A percentile compares a stretch with the other conserved stretches of the same genome.
These are phyloP conservation scores for Cutaneotrichosporon daszewskae DNA, from an alignment of 1,284 basidiomycete genomes.

Conservation along the genomic window DNA sequence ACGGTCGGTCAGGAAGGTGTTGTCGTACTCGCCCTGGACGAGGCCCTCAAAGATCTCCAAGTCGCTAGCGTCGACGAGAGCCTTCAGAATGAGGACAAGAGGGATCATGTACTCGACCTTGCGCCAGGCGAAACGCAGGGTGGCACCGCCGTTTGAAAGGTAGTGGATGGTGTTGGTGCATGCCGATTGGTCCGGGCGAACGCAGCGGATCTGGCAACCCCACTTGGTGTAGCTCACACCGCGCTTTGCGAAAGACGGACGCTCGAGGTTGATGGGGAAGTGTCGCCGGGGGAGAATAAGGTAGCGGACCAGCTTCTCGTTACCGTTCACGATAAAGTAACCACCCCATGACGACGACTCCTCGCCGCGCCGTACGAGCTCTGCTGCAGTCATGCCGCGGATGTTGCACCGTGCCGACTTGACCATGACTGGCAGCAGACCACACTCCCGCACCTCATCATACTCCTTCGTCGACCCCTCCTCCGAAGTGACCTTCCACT, in stretches of 20 bases:
- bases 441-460: constrained; percentile 78
- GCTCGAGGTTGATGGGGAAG: constrained; percentile 65
- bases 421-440: constrained; percentile 93
- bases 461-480: constrained; percentile 51
- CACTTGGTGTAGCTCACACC: constrained; percentile 92
- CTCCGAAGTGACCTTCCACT: constrained; percentile 74
- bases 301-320: constrained; percentile 97
- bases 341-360: constrained; percentile 98
- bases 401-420: constrained; percentile 95
- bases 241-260: constrained; percentile 83
- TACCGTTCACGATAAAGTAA: constrained; percentile 98
- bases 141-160: constrained; percentile 90
- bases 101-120: constrained; percentile 99
- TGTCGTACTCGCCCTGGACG: constrained; percentile 93
- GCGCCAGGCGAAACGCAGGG: constrained; percentile 91
- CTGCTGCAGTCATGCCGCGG: constrained; percentile 72
- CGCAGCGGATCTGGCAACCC: constrained; percentile 92
- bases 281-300: constrained; percentile 64
- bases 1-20: constrained; percentile 96
- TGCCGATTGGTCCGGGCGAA: constrained; percentile 82
- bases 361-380: constrained; percentile 85
- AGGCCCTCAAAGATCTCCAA: constrained; percentile 98
- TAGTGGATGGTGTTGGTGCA: constrained; percentile 97
- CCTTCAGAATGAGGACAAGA: constrained; percentile 94
- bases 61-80: constrained; percentile 88